A percentile compares a stretch with the other conserved stretches of the same genome.
Conservation (phyloP, 345 rosid species). For the Reutealis trisperma region DNA sequence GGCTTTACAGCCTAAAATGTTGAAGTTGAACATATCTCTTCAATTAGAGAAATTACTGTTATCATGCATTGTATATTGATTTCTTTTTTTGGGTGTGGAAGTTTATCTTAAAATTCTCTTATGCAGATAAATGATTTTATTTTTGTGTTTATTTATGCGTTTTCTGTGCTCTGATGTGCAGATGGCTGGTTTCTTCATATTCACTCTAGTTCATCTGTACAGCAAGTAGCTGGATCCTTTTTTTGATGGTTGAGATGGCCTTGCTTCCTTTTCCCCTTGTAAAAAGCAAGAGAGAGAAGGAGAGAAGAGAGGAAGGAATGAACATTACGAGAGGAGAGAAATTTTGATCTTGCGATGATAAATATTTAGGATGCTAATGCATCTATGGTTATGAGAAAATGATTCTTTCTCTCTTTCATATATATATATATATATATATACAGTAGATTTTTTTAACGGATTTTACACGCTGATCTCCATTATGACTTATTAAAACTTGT, state of each 20-base stretch:
- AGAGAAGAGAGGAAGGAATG: too few relatives aligned
- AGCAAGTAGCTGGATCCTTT: conserved; percentile 36
- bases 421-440: too few relatives aligned
- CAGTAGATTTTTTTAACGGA: too few relatives aligned
- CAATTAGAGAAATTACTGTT: neutral
- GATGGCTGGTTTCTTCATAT: conserved; percentile 69
- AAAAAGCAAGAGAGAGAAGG: too few relatives aligned
- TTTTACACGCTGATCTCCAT: too few relatives aligned
- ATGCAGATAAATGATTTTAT: neutral
- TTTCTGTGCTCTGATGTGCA: conserved; percentile 13
- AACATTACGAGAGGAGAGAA: neutral
- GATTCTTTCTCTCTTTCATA: neutral
- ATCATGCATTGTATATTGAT: neutral
- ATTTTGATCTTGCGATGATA: neutral
- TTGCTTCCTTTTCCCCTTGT: neutral
- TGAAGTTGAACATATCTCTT: neutral
- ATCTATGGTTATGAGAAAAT: neutral
- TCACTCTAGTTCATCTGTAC: conserved; percentile 54
- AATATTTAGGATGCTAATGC: neutral
- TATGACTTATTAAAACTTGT: too few relatives aligned
- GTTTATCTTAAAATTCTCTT: neutral
- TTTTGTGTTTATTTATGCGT: neutral
- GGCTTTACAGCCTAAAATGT: neutral
- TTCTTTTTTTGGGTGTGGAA: neutral
- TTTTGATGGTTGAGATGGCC: neutral